These are phyloP conservation scores for Desmodesmus armatus DNA, from an alignment of 139 green algal genomes.

Conservation along the genomic window DNA sequence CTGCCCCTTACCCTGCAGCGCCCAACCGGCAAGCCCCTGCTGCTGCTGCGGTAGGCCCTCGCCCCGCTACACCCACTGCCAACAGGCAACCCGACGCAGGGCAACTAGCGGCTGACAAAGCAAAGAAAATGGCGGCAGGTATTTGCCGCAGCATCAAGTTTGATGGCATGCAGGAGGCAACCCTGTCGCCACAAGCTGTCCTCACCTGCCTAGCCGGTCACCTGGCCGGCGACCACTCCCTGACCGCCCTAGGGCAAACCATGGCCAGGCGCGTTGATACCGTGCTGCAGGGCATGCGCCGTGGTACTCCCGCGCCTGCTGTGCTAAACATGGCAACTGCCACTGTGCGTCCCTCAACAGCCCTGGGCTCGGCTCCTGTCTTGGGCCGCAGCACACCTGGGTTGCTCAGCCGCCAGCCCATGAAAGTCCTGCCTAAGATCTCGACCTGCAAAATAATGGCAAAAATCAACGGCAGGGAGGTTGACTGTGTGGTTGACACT, in stretches of 20 bases:
- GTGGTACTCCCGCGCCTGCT: neutral
- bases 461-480: neutral
- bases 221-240: neutral
- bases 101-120: neutral
- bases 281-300: neutral
- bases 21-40: neutral
- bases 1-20: neutral
- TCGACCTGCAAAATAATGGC: neutral
- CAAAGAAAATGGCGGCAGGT: neutral
- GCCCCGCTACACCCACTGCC: too few species aligned
- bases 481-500: neutral
- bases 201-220: slow-evolving; percentile 23
- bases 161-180: neutral
- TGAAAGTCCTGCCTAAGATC: neutral
- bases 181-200: neutral
- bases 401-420: neutral
- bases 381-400: too few species aligned
- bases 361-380: neutral
- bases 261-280: neutral
- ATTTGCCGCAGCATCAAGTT: slow-evolving; percentile 11
- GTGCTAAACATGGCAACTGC: neutral
- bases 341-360: too few species aligned
- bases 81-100: neutral
- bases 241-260: neutral
- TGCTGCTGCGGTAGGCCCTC: neutral